Evolutionary conservation across 73 alveolate species (phyloP), one percentile per base, ranked within the genome.

Genomic region (Symbiodinium pilosum): DNA sequence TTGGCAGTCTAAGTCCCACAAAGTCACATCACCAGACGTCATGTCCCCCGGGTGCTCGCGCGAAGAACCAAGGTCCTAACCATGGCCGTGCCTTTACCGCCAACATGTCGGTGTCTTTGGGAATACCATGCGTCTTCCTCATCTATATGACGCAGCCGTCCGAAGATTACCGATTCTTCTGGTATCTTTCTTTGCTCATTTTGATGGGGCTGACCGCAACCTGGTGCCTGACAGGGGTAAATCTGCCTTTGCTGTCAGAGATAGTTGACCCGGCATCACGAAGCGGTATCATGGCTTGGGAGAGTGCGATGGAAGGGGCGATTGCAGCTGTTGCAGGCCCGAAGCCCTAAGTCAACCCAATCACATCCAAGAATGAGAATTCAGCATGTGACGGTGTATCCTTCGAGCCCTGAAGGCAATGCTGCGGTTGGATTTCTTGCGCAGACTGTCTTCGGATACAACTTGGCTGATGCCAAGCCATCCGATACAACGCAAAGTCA

Each of bases 201-300:
- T 36, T 81, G 71, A 88, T 88, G 95, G 95, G 95, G 32, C 86
- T 88, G 21, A 59, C 95, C 8, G 86, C 95, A 54, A 88, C 95
- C n/a, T 88, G 93, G 93, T 91, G 96, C 83, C 24, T 85, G 38
- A 86, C 77, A 43, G 96, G 96, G 32, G 96, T 91, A 43, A 91
- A 91, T 40, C 38, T 85, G 96, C 96, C 96, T 28, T 42, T 91
- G 77, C 32, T 91, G 77, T 91, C 96, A 21, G 96, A 91, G 87
- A 36, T 88, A 16, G 97, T 91, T 42, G 97, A 91, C 32, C 97
- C 97, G 20, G 89, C 52, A 30, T 69, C 89, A 6, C 97, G 97
- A n/a, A 91, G 97, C n/a, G 97, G 97, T n/a, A 54, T 91, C 51
- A 91, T 91, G 97, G 97, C 97, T 30, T 91, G 97, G 97, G 97